phyloP scores from a whole-genome alignment of 2,329 filamentous ascomycete species.

The Colletotrichum camelliae region DNA sequence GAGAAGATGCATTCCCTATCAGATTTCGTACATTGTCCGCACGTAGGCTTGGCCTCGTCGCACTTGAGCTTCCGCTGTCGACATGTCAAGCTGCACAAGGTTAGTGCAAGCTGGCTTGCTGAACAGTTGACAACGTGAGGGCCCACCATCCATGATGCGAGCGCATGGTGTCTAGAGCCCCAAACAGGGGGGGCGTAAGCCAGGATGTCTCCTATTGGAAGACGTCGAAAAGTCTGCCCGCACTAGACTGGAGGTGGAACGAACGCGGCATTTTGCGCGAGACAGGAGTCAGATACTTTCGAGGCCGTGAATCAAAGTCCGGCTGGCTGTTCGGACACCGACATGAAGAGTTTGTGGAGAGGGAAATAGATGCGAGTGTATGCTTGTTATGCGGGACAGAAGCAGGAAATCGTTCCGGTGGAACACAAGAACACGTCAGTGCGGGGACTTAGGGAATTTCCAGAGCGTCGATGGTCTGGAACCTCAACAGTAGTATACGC shows the following conservation, averaged over 20 bases:
- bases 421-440: background rate
- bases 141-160: constrained; percentile 5
- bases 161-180: background rate
- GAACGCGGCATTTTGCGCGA: background rate
- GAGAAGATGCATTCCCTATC: constrained; percentile 6
- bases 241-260: background rate
- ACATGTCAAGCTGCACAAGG: background rate
- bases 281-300: background rate
- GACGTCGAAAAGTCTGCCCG: background rate
- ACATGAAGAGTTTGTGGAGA: background rate
- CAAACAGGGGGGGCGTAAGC: background rate
- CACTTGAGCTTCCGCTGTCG: constrained; percentile 30
- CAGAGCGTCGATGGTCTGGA: background rate
- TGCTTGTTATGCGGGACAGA: background rate
- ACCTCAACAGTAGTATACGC: background rate
- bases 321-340: background rate
- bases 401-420: background rate
- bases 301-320: background rate
- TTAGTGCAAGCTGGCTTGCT: background rate
- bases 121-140: background rate
- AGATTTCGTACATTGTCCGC: constrained; percentile 26
- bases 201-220: background rate
- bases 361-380: background rate
- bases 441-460: background rate
- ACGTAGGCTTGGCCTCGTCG: constrained; percentile 26